These are phyloP conservation scores for Cutaneotrichosporon dermatis DNA, from an alignment of 1,284 basidiomycete genomes.

Conservation along the genomic window DNA sequence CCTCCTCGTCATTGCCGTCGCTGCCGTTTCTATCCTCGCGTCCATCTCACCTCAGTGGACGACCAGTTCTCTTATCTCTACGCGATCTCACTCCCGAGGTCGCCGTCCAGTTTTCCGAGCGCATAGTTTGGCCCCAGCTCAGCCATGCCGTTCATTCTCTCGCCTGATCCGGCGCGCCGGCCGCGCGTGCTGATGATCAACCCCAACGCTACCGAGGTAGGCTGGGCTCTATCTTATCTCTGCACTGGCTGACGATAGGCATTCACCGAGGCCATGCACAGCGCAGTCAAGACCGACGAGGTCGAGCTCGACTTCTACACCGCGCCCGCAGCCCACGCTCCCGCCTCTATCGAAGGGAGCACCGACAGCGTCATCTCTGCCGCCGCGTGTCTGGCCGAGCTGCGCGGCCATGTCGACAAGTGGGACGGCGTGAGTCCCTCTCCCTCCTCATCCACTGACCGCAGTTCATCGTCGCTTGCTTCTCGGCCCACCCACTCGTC, in stretches of 20 bases:
- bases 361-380: slow-evolving; percentile 50
- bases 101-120: too few relatives aligned
- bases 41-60: too few relatives aligned
- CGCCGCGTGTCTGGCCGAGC: slow-evolving; percentile 37
- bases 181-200: slow-evolving; percentile 53
- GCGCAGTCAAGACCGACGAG: not conserved
- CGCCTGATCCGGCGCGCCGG: slow-evolving; percentile 4
- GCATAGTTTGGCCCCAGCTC: too few relatives aligned
- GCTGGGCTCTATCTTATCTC: not conserved
- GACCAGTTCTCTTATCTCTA: too few relatives aligned
- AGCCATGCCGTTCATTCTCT: slow-evolving; percentile 15
- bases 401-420: slow-evolving; percentile 13
- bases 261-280: slow-evolving; percentile 19
- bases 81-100: too few relatives aligned
- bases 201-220: slow-evolving; percentile 53
- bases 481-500: slow-evolving; percentile 54
- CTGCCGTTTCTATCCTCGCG: too few relatives aligned
- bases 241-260: not conserved
- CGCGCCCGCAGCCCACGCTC: slow-evolving; percentile 43
- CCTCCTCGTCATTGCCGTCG: too few relatives aligned
- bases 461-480: slow-evolving; percentile 54
- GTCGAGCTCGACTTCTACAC: slow-evolving; percentile 48
- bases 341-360: slow-evolving; percentile 51
- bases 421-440: slow-evolving; percentile 27
- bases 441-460: slow-evolving; percentile 12